Base-by-base conservation (phyloP, 2,329 filamentous ascomycete genomes). In the Metarhizium brunneum region DNA sequence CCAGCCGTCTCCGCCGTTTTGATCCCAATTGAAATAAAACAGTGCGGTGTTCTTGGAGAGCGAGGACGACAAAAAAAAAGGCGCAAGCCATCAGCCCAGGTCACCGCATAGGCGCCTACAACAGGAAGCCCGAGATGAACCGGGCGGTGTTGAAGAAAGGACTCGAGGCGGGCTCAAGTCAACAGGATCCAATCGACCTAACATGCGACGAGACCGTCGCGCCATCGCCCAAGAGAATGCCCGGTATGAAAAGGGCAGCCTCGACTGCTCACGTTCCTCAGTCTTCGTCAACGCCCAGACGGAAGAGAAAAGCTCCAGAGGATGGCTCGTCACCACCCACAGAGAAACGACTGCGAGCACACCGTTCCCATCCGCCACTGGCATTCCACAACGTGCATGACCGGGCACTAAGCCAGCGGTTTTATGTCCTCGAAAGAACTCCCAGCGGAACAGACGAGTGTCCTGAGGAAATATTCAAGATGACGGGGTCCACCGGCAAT, bases 401-500 rank as follows among this genome's bases (percentile, higher is more conserved):
- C 0, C 68, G 75, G 16, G 74, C 76, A 4, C 66, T 69, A 1
- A 67, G 66, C 2, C 74, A 77, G 57, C 68, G 72, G 56, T 74
- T 80, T 64, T 80, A 72, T 58, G 72, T 81, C 35, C 68, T 81
- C 11, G 67, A 64, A 1, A 71, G 77, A 16, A 64, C 61, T 2
- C 69, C 71, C 8, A 42, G 60, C 32, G 73, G 73, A 18, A 70
- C 67, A 0, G 55, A 59, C 2, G 58, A 69, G 1, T 73, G 68
- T 47, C 76, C 75, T 0, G 70, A 76, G 54, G 83, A 87, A 64
- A 69, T 66, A 1, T 71, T 87, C 50, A 73, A 82, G 56, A 71
- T 87, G 58, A 80, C 83, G 0, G 85, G 84, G 1, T 81, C 80
- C 10, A 87, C 83, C 1, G 84, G 84, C 16, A 87, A 87, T 59